Evolutionary conservation across 2,329 filamentous ascomycete genomes (phyloP), one percentile per base, ranked within the genome.

Genomic region (Venturia oleaginea): DNA sequence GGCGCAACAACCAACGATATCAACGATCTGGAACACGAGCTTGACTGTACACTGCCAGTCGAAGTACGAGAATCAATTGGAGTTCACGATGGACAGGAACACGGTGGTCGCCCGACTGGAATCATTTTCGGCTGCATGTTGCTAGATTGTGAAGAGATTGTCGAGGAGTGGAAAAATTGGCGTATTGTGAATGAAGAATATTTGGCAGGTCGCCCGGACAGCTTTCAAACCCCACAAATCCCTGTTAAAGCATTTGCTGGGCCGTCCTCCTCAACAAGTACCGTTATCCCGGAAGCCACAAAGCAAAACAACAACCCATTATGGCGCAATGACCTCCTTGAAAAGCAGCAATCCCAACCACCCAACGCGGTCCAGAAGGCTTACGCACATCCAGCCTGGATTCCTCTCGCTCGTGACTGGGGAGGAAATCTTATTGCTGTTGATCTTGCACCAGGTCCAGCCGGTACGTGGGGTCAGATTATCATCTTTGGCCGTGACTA

Each of bases 161-260:
- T 96, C 27, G 92, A 97, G 75, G 94, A 99, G 75, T 97, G 93
- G 91, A 89, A 90, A 71, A 95, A 96, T 73, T 99, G 94, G 94
- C 87, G 91, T 70, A 87, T 85, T 67, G 94, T 99, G 67, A 96
- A 96, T 73, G 86, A 93, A 65, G 91, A 97, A 72, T 96, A 90
- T 74, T 82, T 97, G 66, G 81, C 84, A 51, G 81, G 85, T 46
- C 74, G 85, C 42, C 73, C 76, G 22, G 74, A 78, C 76, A 60
- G 78, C 76, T 71, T 81, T 79, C 68, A 80, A 74, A 48, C 60
- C 17, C 86, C 89, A 4, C 80, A 87, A 19, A 79, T 84, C 24
- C 87, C 90, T 3, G 81, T 86, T 62, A 93, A 91, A 75, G 86
- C 87, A 7, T 85, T 89, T 67, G 88, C 86, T 48, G 88, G 86